Evolutionary conservation across 106 monocot genomes (phyloP), one percentile per base, ranked within the genome.

Genomic region (Hemerocallis citrina): DNA sequence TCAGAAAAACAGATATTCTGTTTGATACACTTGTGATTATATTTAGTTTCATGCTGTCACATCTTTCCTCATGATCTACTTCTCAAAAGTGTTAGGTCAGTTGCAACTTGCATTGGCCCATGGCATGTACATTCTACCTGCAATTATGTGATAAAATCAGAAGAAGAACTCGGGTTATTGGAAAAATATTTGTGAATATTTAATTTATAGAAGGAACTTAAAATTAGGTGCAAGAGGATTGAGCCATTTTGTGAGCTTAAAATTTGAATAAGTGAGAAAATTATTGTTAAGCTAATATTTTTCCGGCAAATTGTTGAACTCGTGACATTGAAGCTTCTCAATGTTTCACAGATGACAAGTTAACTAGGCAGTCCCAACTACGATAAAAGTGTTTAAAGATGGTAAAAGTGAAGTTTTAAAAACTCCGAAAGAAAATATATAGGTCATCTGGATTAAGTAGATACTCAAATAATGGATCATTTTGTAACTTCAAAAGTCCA

Each of bases 1-100:
- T 58, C 57, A 35, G n/a, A n/a, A n/a, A n/a, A n/a, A 8, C 4
- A 58, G 10, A 58, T 37, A 35, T 8, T 7, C 21, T 0, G 7
- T 34, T 58, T 37, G 19, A 58, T 36, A 22, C 57, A 36, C 20
- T 37, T 36, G 57, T 58, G 35, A 58, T 6, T 37, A 58, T 37
- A 58, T 58, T 23, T 21, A 58, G 10, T 33, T 20, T 37, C 36
- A 37, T 58, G 34, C 36, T 58, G 14, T 21, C 20, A 37, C 11
- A 56, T 56, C 34, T 15, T 34, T 33, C 56, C 56, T 49, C 22
- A 10, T 11, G 5, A 24, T 22, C 23, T 22, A 24, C 21, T 49
- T 8, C 11, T 10, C 51, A 25, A 51, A 51, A 51, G 28, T 10
- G 12, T n/a, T 13, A 16, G 46, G 27, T 13, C 2, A 28, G 25